Conservation (phyloP, 768 basidiomycete species). For the Kwoniella mangroviensis region DNA sequence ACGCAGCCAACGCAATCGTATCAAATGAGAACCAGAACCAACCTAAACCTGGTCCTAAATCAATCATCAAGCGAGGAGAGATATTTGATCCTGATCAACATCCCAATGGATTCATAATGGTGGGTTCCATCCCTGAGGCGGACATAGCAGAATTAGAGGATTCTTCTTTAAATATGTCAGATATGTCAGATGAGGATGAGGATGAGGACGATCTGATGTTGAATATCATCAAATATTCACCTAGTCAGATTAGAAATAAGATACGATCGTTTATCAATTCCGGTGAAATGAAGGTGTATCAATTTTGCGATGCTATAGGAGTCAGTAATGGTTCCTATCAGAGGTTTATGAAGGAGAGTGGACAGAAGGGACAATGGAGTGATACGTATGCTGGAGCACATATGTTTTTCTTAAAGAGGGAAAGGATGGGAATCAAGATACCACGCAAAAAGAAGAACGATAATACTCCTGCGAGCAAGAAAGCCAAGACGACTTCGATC, state of each 20-base stretch:
- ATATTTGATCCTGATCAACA: not conserved
- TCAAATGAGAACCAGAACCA: not conserved
- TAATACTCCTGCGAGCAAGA: not conserved
- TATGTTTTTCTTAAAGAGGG: not conserved
- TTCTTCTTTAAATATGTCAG: not conserved
- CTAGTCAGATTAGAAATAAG: not conserved
- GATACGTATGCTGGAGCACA: slow-evolving; percentile 6
- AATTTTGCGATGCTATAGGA: slow-evolving; percentile 2
- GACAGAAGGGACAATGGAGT: not conserved
- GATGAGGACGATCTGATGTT: not conserved
- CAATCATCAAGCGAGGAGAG: not conserved
- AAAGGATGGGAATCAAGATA: not conserved
- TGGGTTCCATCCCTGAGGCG: not conserved
- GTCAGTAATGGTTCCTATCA: not conserved
- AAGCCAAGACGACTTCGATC: not conserved
- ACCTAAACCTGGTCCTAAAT: no score
- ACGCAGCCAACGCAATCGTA: not conserved
- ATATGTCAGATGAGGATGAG: not conserved
- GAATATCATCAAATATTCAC: not conserved
- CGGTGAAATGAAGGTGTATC: not conserved
- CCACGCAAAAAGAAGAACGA: not conserved
- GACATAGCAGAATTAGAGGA: not conserved
- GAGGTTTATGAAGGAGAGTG: not conserved
- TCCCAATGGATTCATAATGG: not conserved
- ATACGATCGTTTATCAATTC: slow-evolving; percentile 4